Evolutionary conservation across 306 rosid species (phyloP), one percentile per base, ranked within the genome.

Genomic region (Vigna angularis): DNA sequence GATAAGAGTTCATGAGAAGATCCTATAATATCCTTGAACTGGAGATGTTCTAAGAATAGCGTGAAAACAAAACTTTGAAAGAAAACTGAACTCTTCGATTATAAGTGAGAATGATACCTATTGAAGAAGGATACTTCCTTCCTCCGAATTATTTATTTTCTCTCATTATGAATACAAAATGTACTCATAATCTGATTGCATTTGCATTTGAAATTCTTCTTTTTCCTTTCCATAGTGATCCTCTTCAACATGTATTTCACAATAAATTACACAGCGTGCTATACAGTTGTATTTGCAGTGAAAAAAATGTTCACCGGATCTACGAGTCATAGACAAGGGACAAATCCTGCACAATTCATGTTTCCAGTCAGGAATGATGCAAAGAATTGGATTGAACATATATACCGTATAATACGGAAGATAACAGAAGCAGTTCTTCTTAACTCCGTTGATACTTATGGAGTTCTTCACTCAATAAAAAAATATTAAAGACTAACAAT

Each of bases 371-470:
- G 22, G 1, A 62, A 62, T 7, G 0, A 15, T 14, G 67, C 67
- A 61, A 32, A 30, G 48, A 63, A 67, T 67, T 67, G 17, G 56
- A 73, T 40, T 20, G 11, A 15, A 40, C 4, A 30, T 63, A 32
- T 5, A 28, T 2, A 38, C 40, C 5, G 36, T 36, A 18, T 15
- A 6, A 36, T 15, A 6, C 7, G 58, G 81, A 28, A 66, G 49
- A 64, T 24, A 45, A 49, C 69, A 58, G 42, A 47, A 20, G 49
- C 34, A 50, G 49, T 79, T 71, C 47, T 40, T 4, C 57, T 38
- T 8, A 70, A 81, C 14, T 26, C 80, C 61, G 61, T 40, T 61
- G 66, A 61, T 42, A 10, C 51, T 32, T 24, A 40, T 49, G 73
- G 7, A 59, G 30, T 68, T 36, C 42, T 36, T 36, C 45, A 55